Base-by-base conservation (phyloP, 2,329 filamentous ascomycete species). In the Aspergillus bombycis region DNA sequence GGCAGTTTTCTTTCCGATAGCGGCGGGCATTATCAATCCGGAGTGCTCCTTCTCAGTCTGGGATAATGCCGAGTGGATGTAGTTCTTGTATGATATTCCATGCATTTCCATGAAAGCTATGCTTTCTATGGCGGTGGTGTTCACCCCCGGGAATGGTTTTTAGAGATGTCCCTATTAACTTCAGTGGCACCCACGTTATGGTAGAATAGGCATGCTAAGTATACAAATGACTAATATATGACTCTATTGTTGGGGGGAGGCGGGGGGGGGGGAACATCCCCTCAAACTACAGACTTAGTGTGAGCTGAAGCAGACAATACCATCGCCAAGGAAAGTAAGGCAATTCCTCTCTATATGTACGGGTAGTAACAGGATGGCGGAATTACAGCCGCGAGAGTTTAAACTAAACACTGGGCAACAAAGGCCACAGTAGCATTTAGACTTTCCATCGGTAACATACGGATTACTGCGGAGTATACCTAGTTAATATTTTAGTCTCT, bases 61-160 rank as follows among this genome's bases (percentile, higher is more conserved):
- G 48, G n/a, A 52, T 34, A 19, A 21, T 32, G 10, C 19, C 45
- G 45, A 16, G 23, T n/a, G n/a, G 9, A 16, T 28, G 45, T 19
- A 10, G 41, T 46, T 30, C 8, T 36, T 60, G 58, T 60, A 60
- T 55, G 48, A 60, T 60, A 60, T 38, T 55, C 4, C 5, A 10
- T 19, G 12, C 10, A 38, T 10, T 19, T 36, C 4, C 11, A 26
- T 36, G 28, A 34, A 34, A 53, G n/a, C 28, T n/a, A n/a, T 3
- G 28, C 30, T 38, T 55, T 23, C 9, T 6, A n/a, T 32, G 16
- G 21, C 14, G 48, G 14, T 5, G 10, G 26, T 32, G 48, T 30
- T 52, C 48, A 32, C 28, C 10, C 10, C 6, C 19, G 19, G n/a
- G n/a, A 12, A 21, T 14, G 28, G 16, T n/a, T 19, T 32, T 11